A percentile compares a stretch with the other conserved stretches of the same genome.
phyloP scores from a whole-genome alignment of 2,329 filamentous ascomycete genomes.

The Tolypocladium endophyticum region DNA sequence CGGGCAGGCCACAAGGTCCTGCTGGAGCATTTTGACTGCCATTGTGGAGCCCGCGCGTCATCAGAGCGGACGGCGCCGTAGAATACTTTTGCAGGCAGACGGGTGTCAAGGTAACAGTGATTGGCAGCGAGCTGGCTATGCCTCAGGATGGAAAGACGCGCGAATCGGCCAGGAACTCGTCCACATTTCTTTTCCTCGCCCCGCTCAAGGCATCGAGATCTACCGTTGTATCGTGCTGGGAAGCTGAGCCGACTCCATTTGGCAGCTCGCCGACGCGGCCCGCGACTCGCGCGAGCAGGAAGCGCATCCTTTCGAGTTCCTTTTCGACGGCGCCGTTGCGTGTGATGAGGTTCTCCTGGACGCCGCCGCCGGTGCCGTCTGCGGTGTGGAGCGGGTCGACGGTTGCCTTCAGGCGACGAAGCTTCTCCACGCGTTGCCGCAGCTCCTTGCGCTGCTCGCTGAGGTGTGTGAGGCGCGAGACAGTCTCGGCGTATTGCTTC shows the following conservation, averaged over 20 bases:
- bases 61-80: background rate
- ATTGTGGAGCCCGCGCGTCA: background rate
- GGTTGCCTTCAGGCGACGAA: slow-evolving; percentile 36
- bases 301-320: slow-evolving; percentile 57
- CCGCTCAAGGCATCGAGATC: slow-evolving; percentile 24
- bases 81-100: background rate
- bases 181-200: slow-evolving; percentile 31
- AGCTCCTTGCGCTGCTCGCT: slow-evolving; percentile 24
- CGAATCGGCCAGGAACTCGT: slow-evolving; percentile 24
- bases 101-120: background rate
- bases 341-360: slow-evolving; percentile 59
- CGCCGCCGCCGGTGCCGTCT: slow-evolving; percentile 18
- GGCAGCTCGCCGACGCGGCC: slow-evolving; percentile 36
- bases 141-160: slow-evolving; percentile 9
- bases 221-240: slow-evolving; percentile 7
- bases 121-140: background rate
- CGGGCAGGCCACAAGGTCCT: background rate
- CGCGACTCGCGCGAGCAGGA: slow-evolving; percentile 49
- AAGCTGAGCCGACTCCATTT: slow-evolving; percentile 7
- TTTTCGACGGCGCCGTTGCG: slow-evolving; percentile 53
- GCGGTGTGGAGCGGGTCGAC: slow-evolving; percentile 30
- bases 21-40: background rate
- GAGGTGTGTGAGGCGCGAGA: slow-evolving; percentile 38
- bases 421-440: slow-evolving; percentile 31
- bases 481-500: slow-evolving; percentile 39